These are phyloP conservation scores for Trichoderma parareesei DNA, from an alignment of 495 filamentous ascomycete species.

Conservation along the genomic window DNA sequence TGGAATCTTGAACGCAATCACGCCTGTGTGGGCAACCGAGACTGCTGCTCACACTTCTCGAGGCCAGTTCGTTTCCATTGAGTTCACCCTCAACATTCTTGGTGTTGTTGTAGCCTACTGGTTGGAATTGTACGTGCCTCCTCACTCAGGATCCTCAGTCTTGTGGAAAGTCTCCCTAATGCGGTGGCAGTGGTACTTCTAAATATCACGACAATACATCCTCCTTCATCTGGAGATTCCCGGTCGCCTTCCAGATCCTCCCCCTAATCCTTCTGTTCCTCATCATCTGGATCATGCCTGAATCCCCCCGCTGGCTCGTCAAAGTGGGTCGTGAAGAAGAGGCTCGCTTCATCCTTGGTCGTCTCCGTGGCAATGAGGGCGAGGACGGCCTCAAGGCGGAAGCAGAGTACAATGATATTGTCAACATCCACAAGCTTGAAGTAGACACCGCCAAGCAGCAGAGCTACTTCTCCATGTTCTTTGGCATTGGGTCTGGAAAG, in stretches of 20 bases:
- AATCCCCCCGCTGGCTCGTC: constrained; percentile 37
- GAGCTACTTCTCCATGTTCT: constrained; percentile 17
- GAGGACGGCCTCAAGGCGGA: constrained; percentile 1
- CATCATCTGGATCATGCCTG: constrained; percentile 41
- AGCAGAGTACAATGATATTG: constrained; percentile 17
- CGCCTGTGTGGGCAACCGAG: constrained; percentile 66
- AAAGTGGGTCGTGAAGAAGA: constrained; percentile 22
- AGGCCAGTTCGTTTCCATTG: constrained; percentile 63
- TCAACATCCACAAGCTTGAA: constrained; percentile 15
- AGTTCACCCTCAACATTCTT: constrained; percentile 67
- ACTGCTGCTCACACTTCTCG: constrained; percentile 59
- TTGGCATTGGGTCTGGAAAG: constrained; percentile 18
- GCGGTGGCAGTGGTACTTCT: constrained; percentile 31
- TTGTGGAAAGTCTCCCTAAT: constrained; percentile 34
- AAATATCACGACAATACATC: constrained; percentile 34
- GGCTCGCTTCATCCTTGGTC: constrained; percentile 23
- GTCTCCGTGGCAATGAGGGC: constrained; percentile 12
- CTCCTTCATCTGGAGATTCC: constrained; percentile 47
- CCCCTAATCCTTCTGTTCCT: constrained; percentile 40
- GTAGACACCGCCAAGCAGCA: constrained; percentile 17
- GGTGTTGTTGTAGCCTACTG: constrained; percentile 60
- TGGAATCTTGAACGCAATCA: constrained; percentile 62
- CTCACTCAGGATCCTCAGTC: constrained; percentile 5
- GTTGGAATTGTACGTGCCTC: constrained; percentile 45
- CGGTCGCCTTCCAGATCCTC: constrained; percentile 47